Evolutionary conservation across 257 asterid species (phyloP).

Genomic region (Ocimum tenuiflorum): DNA sequence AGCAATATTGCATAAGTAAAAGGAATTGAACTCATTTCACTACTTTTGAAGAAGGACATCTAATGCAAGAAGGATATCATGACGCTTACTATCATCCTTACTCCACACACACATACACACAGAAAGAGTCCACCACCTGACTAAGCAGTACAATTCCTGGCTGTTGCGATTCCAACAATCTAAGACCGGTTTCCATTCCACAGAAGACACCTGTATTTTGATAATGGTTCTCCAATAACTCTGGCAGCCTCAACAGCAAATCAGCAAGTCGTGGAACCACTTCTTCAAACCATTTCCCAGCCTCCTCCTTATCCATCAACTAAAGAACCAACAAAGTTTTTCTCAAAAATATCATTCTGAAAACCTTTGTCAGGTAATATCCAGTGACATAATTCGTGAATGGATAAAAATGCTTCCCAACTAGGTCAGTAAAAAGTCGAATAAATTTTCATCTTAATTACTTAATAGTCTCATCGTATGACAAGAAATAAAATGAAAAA

Average conservation of each 20-base stretch:
- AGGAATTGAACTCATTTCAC: slow-evolving; percentile 8
- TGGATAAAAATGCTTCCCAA: not conserved
- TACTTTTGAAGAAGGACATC: not conserved
- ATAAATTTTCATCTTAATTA: not conserved
- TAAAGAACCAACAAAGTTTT: slow-evolving; percentile 15
- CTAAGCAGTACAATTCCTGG: slow-evolving; percentile 66
- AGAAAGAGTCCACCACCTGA: slow-evolving; percentile 38
- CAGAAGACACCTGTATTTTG: slow-evolving; percentile 29
- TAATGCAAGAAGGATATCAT: not conserved
- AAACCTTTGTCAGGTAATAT: not conserved
- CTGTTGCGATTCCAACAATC: slow-evolving; percentile 62
- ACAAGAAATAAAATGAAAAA: not conserved
- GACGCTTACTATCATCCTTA: not conserved
- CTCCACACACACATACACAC: slow-evolving; percentile 15
- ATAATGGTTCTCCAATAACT: slow-evolving; percentile 63
- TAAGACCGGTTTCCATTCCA: slow-evolving; percentile 50
- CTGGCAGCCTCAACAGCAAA: slow-evolving; percentile 61
- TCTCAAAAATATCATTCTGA: not conserved
- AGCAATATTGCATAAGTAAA: not conserved
- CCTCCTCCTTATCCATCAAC: slow-evolving; percentile 56
- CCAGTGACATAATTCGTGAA: not conserved
- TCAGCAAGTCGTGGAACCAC: slow-evolving; percentile 65
- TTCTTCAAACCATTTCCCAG: slow-evolving; percentile 54
- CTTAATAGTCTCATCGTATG: not conserved
- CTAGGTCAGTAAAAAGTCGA: not conserved